These are phyloP conservation scores for Podaxis sp. DNA, from an alignment of 768 basidiomycete species.

Conservation along the genomic window DNA sequence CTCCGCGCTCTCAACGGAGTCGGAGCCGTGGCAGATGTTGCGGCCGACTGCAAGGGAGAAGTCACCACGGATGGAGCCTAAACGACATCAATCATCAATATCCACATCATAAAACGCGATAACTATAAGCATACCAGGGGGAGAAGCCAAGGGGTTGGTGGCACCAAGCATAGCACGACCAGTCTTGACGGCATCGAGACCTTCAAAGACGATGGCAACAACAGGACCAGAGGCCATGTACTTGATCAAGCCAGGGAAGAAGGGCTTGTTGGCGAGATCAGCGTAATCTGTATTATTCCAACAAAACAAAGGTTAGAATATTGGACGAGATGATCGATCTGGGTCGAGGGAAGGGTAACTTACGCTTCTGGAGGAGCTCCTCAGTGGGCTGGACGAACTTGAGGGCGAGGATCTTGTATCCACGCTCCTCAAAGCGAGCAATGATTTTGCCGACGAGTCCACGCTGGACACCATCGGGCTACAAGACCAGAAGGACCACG, in stretches of 20 bases:
- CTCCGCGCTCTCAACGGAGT: conserved; percentile 83
- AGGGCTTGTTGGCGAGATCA: conserved; percentile 89
- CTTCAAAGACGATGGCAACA: conserved; percentile 94
- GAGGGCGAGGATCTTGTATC: conserved; percentile 94
- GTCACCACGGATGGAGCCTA: conserved; percentile 95
- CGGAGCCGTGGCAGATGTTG: conserved; percentile 92
- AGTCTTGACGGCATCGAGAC: conserved; percentile 90
- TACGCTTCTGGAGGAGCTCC: conserved; percentile 90
- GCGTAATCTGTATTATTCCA: conserved; percentile 68
- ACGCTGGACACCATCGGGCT: conserved; percentile 99
- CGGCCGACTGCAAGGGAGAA: conserved; percentile 92
- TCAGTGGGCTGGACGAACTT: conserved; percentile 81
- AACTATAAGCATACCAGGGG: conserved; percentile 55
- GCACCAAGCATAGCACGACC: conserved; percentile 95
- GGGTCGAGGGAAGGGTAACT: conserved; percentile 17
- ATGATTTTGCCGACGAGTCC: conserved; percentile 95
- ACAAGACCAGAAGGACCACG: not conserved
- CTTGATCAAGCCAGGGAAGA: conserved; percentile 95
- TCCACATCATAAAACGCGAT: not conserved
- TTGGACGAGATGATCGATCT: conserved; percentile 2
- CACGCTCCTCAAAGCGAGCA: conserved; percentile 93
- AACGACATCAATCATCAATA: conserved; percentile 2
- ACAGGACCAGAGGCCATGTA: conserved; percentile 98
- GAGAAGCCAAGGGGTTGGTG: conserved; percentile 91
- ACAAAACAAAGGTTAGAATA: conserved; percentile 12